Conservation (phyloP, 148 eudicot species). For the Mesembryanthemum crystallinum region DNA sequence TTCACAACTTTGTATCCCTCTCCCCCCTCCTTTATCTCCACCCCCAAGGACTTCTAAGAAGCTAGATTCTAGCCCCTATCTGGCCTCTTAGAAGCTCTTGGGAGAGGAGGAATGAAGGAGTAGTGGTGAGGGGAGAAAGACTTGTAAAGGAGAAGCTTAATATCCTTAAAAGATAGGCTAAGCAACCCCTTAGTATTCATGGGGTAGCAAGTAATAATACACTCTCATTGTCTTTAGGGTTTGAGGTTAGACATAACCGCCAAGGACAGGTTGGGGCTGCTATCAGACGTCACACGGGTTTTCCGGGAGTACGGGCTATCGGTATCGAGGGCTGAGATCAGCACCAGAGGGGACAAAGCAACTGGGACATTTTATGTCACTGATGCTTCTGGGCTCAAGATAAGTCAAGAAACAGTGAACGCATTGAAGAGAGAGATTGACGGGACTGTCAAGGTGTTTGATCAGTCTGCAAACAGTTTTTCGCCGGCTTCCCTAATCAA, state of each 20-base stretch:
- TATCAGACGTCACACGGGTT: conserved; percentile 66
- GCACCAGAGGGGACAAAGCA: conserved; percentile 51
- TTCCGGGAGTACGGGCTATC: conserved; percentile 70
- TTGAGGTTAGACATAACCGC: conserved; percentile 63
- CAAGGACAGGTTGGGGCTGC: conserved; percentile 52
- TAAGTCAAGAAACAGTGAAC: conserved; percentile 39
- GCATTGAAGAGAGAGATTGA: conserved; percentile 47
- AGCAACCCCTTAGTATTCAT: no score
- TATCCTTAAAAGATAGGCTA: no score
- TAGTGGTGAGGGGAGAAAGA: no score
- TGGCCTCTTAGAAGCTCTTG: no score
- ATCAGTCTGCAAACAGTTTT: conserved; percentile 18
- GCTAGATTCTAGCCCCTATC: no score
- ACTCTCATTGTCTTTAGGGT: conserved; percentile 42
- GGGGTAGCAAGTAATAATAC: no score
- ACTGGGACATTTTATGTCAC: conserved; percentile 65
- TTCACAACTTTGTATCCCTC: no score
- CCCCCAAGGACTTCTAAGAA: no score
- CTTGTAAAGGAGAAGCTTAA: no score
- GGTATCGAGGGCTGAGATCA: conserved; percentile 65
- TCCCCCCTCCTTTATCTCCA: no score
- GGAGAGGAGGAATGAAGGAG: no score
- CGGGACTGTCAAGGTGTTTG: conserved; percentile 32
- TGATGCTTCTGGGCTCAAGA: conserved; percentile 44
- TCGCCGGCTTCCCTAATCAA: background rate